phyloP scores from a whole-genome alignment of 352 stramenopile genomes.

The Phytophthora crassamura region DNA sequence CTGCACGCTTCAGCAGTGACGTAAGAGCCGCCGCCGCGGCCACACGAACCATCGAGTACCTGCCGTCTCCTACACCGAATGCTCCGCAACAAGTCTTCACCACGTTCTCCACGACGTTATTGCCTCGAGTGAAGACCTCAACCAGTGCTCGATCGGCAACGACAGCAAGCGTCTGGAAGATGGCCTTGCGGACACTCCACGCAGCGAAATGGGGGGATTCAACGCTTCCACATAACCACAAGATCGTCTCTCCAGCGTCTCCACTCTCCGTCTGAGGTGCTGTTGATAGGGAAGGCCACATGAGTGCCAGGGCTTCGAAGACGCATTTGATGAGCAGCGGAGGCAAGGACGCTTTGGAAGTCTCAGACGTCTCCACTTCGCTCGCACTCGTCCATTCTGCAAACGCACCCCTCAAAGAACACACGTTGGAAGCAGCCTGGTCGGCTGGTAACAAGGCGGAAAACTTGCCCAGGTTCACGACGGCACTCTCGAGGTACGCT shows the following conservation, averaged over 20 bases:
- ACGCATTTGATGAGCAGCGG: slow-evolving; percentile 79
- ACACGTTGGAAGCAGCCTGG: slow-evolving; percentile 42
- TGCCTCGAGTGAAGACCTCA: slow-evolving; percentile 11
- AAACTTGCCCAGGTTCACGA: slow-evolving; percentile 61
- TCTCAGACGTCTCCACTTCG: slow-evolving; percentile 13
- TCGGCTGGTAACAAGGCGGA: slow-evolving; percentile 40
- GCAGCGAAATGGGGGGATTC: slow-evolving; percentile 48
- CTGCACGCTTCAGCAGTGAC: slow-evolving; percentile 46
- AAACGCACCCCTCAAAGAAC: slow-evolving; percentile 44
- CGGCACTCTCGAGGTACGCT: slow-evolving; percentile 73
- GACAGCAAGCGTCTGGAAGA: slow-evolving; percentile 49
- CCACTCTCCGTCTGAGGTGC: neutral
- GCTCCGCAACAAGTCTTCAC: slow-evolving; percentile 57
- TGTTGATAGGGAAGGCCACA: slow-evolving; percentile 45
- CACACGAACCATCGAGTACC: slow-evolving; percentile 78
- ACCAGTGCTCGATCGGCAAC: slow-evolving; percentile 45
- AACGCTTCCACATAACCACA: slow-evolving; percentile 61
- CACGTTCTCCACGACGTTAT: slow-evolving; percentile 41
- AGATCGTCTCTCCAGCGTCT: slow-evolving; percentile 36
- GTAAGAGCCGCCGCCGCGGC: slow-evolving; percentile 59
- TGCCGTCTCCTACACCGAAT: slow-evolving; percentile 64
- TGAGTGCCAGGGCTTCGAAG: slow-evolving; percentile 64
- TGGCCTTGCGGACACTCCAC: slow-evolving; percentile 73
- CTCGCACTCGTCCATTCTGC: slow-evolving; percentile 40
- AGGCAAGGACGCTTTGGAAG: slow-evolving; percentile 34